These are phyloP conservation scores for Pichiaceae sp. DNA, from an alignment of 1,139 yeast species.

Conservation along the genomic window DNA sequence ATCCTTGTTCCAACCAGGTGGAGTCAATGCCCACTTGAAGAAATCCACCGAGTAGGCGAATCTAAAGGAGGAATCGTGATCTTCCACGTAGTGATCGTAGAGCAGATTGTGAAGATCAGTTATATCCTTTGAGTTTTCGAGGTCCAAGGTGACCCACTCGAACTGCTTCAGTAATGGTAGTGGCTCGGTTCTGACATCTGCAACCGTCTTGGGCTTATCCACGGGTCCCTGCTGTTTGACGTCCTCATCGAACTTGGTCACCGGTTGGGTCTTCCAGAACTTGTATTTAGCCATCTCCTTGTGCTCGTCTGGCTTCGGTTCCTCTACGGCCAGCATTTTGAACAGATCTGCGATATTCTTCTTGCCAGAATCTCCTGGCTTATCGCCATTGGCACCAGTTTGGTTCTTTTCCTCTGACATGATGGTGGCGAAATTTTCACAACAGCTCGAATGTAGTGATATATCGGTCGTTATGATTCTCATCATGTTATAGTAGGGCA, in stretches of 20 bases:
- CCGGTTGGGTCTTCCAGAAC: conserved; percentile 99
- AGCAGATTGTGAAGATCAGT: conserved; percentile 71
- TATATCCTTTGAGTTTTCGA: conserved; percentile 48
- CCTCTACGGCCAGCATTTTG: conserved; percentile 40
- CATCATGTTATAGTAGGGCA: too few species aligned
- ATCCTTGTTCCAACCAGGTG: conserved; percentile 86
- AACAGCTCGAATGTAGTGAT: background rate
- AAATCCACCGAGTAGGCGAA: conserved; percentile 82
- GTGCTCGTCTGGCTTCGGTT: conserved; percentile 30
- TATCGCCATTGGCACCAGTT: background rate
- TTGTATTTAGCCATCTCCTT: conserved; percentile 85
- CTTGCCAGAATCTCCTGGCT: background rate
- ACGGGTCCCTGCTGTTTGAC: conserved; percentile 77
- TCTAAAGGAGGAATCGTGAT: conserved; percentile 83
- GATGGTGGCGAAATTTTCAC: background rate
- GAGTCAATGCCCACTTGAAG: conserved; percentile 86
- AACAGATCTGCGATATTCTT: conserved; percentile 36
- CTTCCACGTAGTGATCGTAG: conserved; percentile 91
- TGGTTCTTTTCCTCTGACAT: background rate
- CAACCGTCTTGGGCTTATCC: conserved; percentile 56
- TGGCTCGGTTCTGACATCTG: conserved; percentile 63
- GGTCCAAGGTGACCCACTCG: conserved; percentile 82
- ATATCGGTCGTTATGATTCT: too few species aligned
- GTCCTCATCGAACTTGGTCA: conserved; percentile 62
- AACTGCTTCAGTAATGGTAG: conserved; percentile 67